phyloP scores from a whole-genome alignment of 2,329 filamentous ascomycete genomes.

The Fusarium drepaniforme region DNA sequence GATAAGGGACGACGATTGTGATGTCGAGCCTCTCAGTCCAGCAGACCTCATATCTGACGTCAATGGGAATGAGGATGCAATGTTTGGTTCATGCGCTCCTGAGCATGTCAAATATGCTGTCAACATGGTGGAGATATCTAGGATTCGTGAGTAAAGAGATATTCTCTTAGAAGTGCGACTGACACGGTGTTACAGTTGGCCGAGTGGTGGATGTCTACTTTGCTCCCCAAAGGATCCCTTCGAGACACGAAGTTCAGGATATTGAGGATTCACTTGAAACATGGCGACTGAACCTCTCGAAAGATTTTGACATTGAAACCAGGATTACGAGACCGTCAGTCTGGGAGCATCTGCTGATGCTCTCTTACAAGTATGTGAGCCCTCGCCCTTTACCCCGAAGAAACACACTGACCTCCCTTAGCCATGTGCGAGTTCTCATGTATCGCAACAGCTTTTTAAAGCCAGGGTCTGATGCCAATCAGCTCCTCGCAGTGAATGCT shows the following conservation, averaged over 20 bases:
- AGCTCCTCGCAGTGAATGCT: conserved; percentile 48
- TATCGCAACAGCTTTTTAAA: conserved; percentile 50
- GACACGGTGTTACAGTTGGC: conserved; percentile 42
- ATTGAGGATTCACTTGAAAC: conserved; percentile 48
- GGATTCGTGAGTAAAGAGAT: conserved; percentile 41
- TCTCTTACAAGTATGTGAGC: conserved; percentile 51
- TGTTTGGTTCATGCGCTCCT: conserved; percentile 46
- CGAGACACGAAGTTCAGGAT: conserved; percentile 43
- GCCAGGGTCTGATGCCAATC: conserved; percentile 39
- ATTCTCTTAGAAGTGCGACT: neutral
- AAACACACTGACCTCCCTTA: conserved; percentile 12
- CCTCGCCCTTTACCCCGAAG: neutral
- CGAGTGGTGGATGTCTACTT: conserved; percentile 53
- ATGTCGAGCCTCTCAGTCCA: conserved; percentile 49
- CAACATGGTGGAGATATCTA: conserved; percentile 54
- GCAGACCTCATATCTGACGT: conserved; percentile 49
- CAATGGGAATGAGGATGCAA: conserved; percentile 29
- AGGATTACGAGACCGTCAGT: conserved; percentile 50
- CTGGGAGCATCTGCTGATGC: conserved; percentile 52
- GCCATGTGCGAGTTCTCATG: conserved; percentile 52
- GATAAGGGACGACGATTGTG: conserved; percentile 55
- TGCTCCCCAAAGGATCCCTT: conserved; percentile 47
- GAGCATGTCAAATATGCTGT: conserved; percentile 52
- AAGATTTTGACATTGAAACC: conserved; percentile 43
- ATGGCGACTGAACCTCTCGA: conserved; percentile 50